Evolutionary conservation across 2,329 filamentous ascomycete species (phyloP).

Genomic region (Hawksworthiomyces lignivorus): DNA sequence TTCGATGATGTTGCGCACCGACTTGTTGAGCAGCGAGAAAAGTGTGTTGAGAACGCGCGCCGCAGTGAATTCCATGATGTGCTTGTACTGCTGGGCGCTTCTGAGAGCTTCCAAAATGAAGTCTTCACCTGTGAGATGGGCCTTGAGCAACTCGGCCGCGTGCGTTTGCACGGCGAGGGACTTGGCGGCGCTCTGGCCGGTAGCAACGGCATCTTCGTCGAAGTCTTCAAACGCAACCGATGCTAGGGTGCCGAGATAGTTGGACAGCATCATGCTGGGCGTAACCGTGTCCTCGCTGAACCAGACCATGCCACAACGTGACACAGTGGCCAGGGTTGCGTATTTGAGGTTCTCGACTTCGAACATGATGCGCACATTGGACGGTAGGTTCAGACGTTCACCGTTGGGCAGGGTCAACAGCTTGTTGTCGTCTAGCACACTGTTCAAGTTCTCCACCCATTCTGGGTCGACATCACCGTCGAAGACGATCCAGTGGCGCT

Average conservation of each 20-base stretch:
- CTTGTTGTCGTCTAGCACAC: conserved; percentile 98
- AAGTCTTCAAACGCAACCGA: conserved; percentile 86
- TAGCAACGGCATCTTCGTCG: conserved; percentile 74
- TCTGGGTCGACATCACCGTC: conserved; percentile 98
- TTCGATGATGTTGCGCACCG: conserved; percentile 84
- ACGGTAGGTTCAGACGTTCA: conserved; percentile 87
- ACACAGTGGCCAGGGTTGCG: conserved; percentile 95
- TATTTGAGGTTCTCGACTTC: conserved; percentile 98
- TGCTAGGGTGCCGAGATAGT: conserved; percentile 80
- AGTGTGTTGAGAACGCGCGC: conserved; percentile 85
- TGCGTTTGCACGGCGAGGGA: conserved; percentile 70
- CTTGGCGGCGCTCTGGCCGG: conserved; percentile 68
- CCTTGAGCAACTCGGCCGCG: conserved; percentile 70
- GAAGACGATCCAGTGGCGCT: conserved; percentile 99
- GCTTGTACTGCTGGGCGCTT: conserved; percentile 69
- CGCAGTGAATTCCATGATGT: conserved; percentile 98
- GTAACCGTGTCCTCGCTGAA: conserved; percentile 98
- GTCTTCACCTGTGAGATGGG: conserved; percentile 67
- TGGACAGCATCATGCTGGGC: conserved; percentile 81
- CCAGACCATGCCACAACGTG: conserved; percentile 99
- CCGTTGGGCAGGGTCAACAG: conserved; percentile 93
- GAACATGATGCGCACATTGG: conserved; percentile 99
- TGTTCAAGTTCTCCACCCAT: conserved; percentile 99
- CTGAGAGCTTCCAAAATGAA: conserved; percentile 73
- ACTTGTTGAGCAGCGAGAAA: conserved; percentile 93